These are phyloP conservation scores for Abortiporus biennis DNA, from an alignment of 1,284 basidiomycete genomes.

Conservation along the genomic window DNA sequence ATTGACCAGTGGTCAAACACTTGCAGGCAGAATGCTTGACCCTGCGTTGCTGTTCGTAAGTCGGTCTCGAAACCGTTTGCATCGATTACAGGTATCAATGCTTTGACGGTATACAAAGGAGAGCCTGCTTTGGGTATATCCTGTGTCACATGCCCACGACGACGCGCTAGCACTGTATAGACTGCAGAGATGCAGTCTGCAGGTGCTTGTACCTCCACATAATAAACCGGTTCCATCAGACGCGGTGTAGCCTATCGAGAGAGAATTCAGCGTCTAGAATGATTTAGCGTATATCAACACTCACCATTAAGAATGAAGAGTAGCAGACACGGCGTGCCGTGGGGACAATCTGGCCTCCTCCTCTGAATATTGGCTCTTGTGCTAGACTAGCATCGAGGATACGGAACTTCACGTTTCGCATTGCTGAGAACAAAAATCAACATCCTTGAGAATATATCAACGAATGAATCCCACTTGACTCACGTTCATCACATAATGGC, in stretches of 20 bases:
- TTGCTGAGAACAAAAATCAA: constrained; percentile 62
- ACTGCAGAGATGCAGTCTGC: constrained; percentile 98
- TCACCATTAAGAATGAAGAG: constrained; percentile 95
- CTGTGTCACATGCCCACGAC: constrained; percentile 96
- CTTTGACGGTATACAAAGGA: constrained; percentile 95
- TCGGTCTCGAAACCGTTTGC: constrained; percentile 99
- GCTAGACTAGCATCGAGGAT: constrained; percentile 89
- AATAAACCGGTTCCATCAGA: constrained; percentile 96
- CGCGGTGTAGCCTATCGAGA: constrained; percentile 76
- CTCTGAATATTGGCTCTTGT: constrained; percentile 93
- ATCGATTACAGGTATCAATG: constrained; percentile 96
- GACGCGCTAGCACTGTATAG: constrained; percentile 93
- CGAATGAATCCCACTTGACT: constrained; percentile 30
- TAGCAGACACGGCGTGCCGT: constrained; percentile 97
- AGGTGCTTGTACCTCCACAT: constrained; percentile 96
- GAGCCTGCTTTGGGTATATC: constrained; percentile 97
- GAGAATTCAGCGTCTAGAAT: constrained; percentile 3
- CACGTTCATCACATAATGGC: constrained; percentile 96
- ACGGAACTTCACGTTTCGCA: constrained; percentile 98
- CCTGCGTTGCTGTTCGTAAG: constrained; percentile 93
- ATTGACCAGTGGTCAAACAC: constrained; percentile 98
- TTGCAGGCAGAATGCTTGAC: constrained; percentile 95
- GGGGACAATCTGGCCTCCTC: constrained; percentile 97
- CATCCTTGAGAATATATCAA: constrained; percentile 6
- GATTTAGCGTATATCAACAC: constrained; percentile 15